Conservation (phyloP, 768 basidiomycete genomes). For the Collybiopsis confluens region DNA sequence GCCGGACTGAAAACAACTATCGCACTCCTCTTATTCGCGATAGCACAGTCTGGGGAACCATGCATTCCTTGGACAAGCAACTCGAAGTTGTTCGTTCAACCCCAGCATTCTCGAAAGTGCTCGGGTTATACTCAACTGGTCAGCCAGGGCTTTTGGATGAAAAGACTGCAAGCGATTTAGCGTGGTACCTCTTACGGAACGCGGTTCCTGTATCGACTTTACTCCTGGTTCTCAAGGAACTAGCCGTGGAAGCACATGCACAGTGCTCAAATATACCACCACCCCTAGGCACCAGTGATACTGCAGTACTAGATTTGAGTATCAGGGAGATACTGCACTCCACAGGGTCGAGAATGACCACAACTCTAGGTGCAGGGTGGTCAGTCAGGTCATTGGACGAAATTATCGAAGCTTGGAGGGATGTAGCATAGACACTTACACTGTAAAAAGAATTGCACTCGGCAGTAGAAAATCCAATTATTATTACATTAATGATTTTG, state of each 20-base stretch:
- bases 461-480: too few species aligned
- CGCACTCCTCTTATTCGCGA: slow-evolving; percentile 70
- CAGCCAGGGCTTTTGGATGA: slow-evolving; percentile 22
- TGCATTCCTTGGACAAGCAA: slow-evolving; percentile 57
- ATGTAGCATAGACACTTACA: slow-evolving; percentile 2
- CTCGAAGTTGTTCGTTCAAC: slow-evolving; percentile 42
- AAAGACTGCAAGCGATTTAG: slow-evolving; percentile 31
- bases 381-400: slow-evolving; percentile 65
- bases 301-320: slow-evolving; percentile 33
- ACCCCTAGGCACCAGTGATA: slow-evolving; percentile 48
- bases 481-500: too few species aligned
- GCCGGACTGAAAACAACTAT: slow-evolving; percentile 58
- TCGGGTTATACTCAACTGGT: slow-evolving; percentile 59
- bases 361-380: slow-evolving; percentile 69
- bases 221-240: slow-evolving; percentile 54
- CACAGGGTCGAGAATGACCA: slow-evolving; percentile 79
- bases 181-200: slow-evolving; percentile 71
- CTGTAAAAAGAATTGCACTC: too few species aligned
- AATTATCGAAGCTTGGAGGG: slow-evolving; percentile 55
- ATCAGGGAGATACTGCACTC: slow-evolving; percentile 86
- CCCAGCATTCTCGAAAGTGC: slow-evolving; percentile 36
- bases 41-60: slow-evolving; percentile 61
- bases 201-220: slow-evolving; percentile 68
- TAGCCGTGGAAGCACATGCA: slow-evolving; percentile 59
- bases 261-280: slow-evolving; percentile 47